phyloP scores from a whole-genome alignment of 2,329 filamentous ascomycete genomes.

The Cladophialophora yegresii region DNA sequence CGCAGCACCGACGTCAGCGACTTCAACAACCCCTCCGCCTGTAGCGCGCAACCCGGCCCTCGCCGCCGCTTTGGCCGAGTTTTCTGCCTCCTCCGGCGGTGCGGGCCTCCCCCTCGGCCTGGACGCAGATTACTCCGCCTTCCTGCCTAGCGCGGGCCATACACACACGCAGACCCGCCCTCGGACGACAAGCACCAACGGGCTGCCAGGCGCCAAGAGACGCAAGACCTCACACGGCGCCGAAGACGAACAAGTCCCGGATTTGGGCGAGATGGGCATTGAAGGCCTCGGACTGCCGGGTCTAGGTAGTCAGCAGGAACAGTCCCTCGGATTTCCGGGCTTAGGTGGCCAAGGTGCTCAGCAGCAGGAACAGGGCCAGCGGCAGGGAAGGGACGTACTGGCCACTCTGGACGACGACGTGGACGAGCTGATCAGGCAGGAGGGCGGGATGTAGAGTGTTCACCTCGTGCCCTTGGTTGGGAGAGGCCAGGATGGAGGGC shows the following conservation, averaged over 20 bases:
- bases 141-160: constrained; percentile 3
- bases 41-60: constrained; percentile 32
- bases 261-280: constrained; percentile 37
- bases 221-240: constrained; percentile 50
- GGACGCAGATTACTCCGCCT: constrained; percentile 18
- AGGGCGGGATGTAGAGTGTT: constrained; percentile 35
- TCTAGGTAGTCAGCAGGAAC: constrained; percentile 17
- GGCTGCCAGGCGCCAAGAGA: constrained; percentile 46
- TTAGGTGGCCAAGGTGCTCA: too few species aligned
- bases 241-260: constrained; percentile 48
- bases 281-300: constrained; percentile 10
- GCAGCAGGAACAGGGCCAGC: neutral
- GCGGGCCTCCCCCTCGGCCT: neutral
- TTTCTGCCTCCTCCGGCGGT: constrained; percentile 17
- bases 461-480: neutral
- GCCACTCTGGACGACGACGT: constrained; percentile 63
- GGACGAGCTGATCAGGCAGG: constrained; percentile 58
- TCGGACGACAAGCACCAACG: constrained; percentile 25
- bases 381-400: constrained; percentile 41
- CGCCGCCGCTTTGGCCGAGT: constrained; percentile 31
- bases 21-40: constrained; percentile 2
- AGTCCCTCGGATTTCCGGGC: too few species aligned
- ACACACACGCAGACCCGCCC: constrained; percentile 2
- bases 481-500: neutral
- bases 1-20: neutral